These are phyloP conservation scores for Erucastrum elatum DNA, from an alignment of 345 rosid genomes.

Conservation along the genomic window DNA sequence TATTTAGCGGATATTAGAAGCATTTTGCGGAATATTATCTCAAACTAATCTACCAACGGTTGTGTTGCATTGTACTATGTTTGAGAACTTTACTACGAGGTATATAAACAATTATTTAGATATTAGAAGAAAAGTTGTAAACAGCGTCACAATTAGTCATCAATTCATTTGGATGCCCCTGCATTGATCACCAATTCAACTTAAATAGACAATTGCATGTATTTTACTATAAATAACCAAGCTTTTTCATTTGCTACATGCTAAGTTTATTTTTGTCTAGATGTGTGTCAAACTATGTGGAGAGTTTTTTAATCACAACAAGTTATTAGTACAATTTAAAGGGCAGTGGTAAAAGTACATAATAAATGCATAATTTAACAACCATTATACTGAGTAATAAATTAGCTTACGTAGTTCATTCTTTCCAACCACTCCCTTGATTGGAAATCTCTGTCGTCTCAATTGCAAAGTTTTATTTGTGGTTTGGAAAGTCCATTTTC, in stretches of 20 bases:
- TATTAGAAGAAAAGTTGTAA: background rate
- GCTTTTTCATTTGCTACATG: background rate
- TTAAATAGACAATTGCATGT: background rate
- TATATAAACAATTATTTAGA: background rate
- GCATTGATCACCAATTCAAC: background rate
- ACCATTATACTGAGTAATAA: slow-evolving; percentile 27
- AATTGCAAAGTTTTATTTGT: background rate
- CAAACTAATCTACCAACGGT: background rate
- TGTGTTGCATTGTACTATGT: slow-evolving; percentile 2
- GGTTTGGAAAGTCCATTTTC: background rate
- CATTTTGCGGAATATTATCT: slow-evolving; percentile 1
- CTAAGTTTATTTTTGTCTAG: too few species aligned
- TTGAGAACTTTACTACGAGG: background rate
- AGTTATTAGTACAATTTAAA: too few species aligned
- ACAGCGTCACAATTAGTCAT: background rate
- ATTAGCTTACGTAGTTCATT: slow-evolving; percentile 33
- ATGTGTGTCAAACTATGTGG: too few species aligned
- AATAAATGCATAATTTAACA: slow-evolving; percentile 26
- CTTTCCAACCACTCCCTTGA: slow-evolving; percentile 30
- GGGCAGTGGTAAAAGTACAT: background rate
- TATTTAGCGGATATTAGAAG: background rate
- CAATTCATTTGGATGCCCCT: background rate
- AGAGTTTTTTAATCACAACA: too few species aligned
- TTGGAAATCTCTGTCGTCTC: slow-evolving; percentile 22
- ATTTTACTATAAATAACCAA: background rate